Evolutionary conservation across 2,329 filamentous ascomycete species (phyloP), one percentile per base, ranked within the genome.

Genomic region (Diplodia sapinea): DNA sequence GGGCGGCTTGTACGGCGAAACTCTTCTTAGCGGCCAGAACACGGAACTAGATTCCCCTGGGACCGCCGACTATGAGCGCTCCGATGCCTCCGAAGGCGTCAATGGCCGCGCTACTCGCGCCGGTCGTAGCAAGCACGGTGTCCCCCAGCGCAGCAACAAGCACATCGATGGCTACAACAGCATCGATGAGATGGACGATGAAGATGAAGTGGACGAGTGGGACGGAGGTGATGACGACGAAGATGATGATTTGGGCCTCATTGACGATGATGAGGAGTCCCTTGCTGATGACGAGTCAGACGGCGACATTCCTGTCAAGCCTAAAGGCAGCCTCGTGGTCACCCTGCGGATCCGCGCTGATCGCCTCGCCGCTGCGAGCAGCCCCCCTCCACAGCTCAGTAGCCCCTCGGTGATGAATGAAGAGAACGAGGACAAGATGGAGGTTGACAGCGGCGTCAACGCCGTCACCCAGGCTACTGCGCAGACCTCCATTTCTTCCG

Each of bases 141-240:
- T 69, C 63, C 68, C 78, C 69, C 56, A 56, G 61, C 74, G 76
- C 71, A 68, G 76, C 67, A 78, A 84, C 82, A 66, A 81, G 81
- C 50, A 84, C 73, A 84, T 82, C 59, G 81, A 83, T 56, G 81
- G 83, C 43, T 88, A 89, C 74, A 85, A 88, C 68, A 85, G 85
- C 47, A 82, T 87, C 73, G 83, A 89, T 73, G 85, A 87, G 73
- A 88, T 83, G 76, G 88, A 92, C 15, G 90, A 92, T 9, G 87
- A 87, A 52, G 89, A 88, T 7, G 89, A 89, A 65, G 84, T 80
- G 6, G 89, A 88, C 69, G 90, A 92, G 71, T 92, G 88, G 75
- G 89, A 93, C 54, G 89, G 90, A 62, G 91, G 89, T 12, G 91
- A 91, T 66, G 91, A 93, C 68, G 90, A 89, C 31, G 89, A 89